Conservation (phyloP, 2,329 filamentous ascomycete genomes). For the Fusarium sp. region DNA sequence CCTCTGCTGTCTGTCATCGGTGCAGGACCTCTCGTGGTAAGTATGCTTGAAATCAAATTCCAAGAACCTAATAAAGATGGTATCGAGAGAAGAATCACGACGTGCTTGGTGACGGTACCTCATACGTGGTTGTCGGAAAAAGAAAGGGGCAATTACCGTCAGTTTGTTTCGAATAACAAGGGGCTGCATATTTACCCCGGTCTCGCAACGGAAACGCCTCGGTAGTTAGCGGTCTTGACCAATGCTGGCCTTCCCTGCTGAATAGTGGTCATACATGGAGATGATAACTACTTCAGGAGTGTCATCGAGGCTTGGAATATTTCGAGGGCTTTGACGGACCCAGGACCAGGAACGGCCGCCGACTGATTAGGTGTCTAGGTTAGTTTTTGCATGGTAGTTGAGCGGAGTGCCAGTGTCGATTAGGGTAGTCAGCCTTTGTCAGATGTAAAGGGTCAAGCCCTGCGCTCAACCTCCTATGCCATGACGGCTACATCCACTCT, state of each 20-base stretch:
- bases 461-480: neutral
- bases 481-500: neutral
- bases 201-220: slow-evolving; percentile 8
- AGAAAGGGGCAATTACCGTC: slow-evolving; percentile 2
- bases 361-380: slow-evolving; percentile 1
- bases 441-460: neutral
- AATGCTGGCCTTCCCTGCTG: neutral
- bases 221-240: slow-evolving; percentile 10
- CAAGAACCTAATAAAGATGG: neutral
- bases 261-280: slow-evolving; percentile 16
- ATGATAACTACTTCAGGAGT: slow-evolving; percentile 18
- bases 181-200: neutral
- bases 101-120: neutral
- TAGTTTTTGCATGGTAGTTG: neutral
- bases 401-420: neutral
- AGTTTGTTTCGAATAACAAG: slow-evolving; percentile 9
- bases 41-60: neutral
- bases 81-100: neutral
- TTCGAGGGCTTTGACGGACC: slow-evolving; percentile 8
- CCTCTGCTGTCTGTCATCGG: neutral
- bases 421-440: neutral
- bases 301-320: slow-evolving; percentile 19
- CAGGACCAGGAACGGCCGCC: slow-evolving; percentile 21
- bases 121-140: neutral
- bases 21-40: neutral